Evolutionary conservation across 768 basidiomycete genomes (phyloP).

Genomic region (Termitomyces bulborhizus): DNA sequence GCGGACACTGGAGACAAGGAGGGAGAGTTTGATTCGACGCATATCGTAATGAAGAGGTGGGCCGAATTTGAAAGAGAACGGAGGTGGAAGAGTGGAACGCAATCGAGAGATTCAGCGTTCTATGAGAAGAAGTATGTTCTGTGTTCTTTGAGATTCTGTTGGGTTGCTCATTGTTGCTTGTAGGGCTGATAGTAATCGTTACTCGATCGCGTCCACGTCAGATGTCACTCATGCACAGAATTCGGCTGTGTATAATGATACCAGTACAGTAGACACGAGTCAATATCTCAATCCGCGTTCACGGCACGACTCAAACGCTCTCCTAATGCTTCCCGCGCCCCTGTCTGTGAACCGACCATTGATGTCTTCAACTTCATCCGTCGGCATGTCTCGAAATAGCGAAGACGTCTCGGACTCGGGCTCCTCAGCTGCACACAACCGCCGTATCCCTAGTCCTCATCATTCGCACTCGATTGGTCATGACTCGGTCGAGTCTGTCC

Average conservation of each 20-base stretch:
- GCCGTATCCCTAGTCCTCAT: conserved; percentile 36
- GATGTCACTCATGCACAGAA: conserved; percentile 59
- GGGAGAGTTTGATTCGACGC: conserved; percentile 92
- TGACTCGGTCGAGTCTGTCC: conserved; percentile 31
- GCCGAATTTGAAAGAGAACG: conserved; percentile 96
- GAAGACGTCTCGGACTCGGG: conserved; percentile 42
- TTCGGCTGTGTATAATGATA: conserved; percentile 41
- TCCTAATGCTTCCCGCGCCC: conserved; percentile 72
- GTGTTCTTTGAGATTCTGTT: background rate
- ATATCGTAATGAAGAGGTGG: conserved; percentile 99
- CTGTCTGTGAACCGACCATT: conserved; percentile 52
- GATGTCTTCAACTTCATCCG: conserved; percentile 44
- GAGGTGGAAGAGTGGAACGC: conserved; percentile 83
- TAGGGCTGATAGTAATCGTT: conserved; percentile 44
- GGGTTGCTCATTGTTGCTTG: background rate
- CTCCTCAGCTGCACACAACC: conserved; percentile 33
- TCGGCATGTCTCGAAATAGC: conserved; percentile 39
- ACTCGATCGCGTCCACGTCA: conserved; percentile 73
- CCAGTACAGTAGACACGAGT: conserved; percentile 58
- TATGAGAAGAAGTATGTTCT: conserved; percentile 65
- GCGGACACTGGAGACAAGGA: conserved; percentile 85
- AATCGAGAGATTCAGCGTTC: conserved; percentile 73
- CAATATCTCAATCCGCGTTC: conserved; percentile 40
- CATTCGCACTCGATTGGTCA: conserved; percentile 23
- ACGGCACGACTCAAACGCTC: conserved; percentile 63